These are phyloP conservation scores for Neurospora tetraspora DNA, from an alignment of 495 filamentous ascomycete genomes.

Conservation along the genomic window DNA sequence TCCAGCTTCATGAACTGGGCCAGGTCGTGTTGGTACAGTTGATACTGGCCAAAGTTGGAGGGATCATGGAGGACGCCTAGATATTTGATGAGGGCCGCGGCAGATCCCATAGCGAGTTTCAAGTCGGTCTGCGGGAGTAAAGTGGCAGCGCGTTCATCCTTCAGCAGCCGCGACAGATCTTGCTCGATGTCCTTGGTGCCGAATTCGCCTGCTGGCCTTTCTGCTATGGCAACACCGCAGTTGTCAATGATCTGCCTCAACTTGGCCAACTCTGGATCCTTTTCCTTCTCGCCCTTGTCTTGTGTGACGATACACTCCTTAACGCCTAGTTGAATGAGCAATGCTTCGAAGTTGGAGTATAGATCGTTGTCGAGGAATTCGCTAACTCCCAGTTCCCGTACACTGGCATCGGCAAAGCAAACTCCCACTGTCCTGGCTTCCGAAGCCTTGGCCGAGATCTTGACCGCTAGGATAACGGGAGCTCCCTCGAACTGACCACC, in stretches of 20 bases:
- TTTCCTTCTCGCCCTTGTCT: slow-evolving; percentile 57
- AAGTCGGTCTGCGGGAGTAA: slow-evolving; percentile 84
- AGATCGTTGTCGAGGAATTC: slow-evolving; percentile 98
- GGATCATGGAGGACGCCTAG: slow-evolving; percentile 83
- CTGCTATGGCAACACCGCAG: slow-evolving; percentile 81
- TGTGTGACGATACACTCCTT: slow-evolving; percentile 81
- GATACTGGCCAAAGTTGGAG: slow-evolving; percentile 93
- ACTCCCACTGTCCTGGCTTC: slow-evolving; percentile 85
- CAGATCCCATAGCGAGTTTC: slow-evolving; percentile 94
- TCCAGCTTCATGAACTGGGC: slow-evolving; percentile 99
- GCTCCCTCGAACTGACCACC: slow-evolving; percentile 79
- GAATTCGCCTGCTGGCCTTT: slow-evolving; percentile 68
- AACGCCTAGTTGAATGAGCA: slow-evolving; percentile 91
- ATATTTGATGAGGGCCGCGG: slow-evolving; percentile 90
- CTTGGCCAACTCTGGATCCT: slow-evolving; percentile 85
- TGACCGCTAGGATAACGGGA: slow-evolving; percentile 89
- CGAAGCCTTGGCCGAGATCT: slow-evolving; percentile 74
- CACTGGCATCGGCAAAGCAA: slow-evolving; percentile 96
- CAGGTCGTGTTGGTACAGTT: slow-evolving; percentile 93
- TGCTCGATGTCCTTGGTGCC: slow-evolving; percentile 91
- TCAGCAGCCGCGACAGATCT: slow-evolving; percentile 74
- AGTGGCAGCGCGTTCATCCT: slow-evolving; percentile 69
- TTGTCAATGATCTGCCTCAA: slow-evolving; percentile 79
- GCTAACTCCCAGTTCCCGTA: slow-evolving; percentile 89
- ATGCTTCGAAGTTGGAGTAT: slow-evolving; percentile 94